Evolutionary conservation across 805 yeast species (phyloP).

Genomic region (Candida sithepensis): DNA sequence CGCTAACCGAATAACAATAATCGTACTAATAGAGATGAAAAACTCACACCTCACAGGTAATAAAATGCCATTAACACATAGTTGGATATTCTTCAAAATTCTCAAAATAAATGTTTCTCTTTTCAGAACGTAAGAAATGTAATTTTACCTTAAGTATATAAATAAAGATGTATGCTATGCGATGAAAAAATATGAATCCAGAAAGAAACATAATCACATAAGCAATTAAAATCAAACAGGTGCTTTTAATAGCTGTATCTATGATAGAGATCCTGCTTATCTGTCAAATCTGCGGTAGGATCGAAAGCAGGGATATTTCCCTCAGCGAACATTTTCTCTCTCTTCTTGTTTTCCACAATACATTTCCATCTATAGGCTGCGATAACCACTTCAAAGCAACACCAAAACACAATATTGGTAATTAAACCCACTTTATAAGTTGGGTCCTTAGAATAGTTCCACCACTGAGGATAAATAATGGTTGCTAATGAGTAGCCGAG

Average conservation of each 20-base stretch:
- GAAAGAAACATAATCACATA: no score
- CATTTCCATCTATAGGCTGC: constrained; percentile 24
- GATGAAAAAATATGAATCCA: no score
- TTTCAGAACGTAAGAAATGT: no score
- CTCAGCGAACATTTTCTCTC: constrained; percentile 14
- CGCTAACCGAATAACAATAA: no score
- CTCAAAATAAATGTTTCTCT: no score
- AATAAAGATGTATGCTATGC: no score
- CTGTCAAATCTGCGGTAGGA: constrained; percentile 23
- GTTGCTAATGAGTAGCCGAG: constrained; percentile 63
- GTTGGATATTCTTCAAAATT: no score
- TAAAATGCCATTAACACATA: no score
- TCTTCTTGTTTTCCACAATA: constrained; percentile 22
- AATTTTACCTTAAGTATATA: no score
- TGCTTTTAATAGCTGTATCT: constrained; percentile 12
- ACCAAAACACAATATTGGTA: constrained; percentile 46
- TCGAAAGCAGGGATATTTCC: constrained; percentile 18
- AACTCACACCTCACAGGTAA: no score
- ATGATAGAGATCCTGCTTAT: constrained; percentile 24
- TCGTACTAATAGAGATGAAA: no score
- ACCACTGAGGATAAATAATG: constrained; percentile 67
- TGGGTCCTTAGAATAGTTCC: constrained; percentile 53
- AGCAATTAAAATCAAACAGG: no score
- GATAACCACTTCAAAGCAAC: constrained; percentile 11
- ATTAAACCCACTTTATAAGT: constrained; percentile 51